Conservation (phyloP, 2,329 filamentous ascomycete species). For the Diaporthe australafricana region DNA sequence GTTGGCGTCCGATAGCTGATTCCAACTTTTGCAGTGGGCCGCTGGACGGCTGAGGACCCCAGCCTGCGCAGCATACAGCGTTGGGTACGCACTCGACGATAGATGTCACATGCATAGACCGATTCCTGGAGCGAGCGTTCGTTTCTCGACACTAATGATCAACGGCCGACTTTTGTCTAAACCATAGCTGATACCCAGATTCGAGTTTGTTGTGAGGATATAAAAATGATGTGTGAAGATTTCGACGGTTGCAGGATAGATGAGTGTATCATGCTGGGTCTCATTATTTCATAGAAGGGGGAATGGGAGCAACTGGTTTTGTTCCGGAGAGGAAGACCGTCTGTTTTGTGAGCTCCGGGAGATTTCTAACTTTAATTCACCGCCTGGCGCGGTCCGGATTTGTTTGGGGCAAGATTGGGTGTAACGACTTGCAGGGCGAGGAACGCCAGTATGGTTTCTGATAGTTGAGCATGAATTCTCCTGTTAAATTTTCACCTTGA, state of each 20-base stretch:
- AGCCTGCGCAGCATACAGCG: constrained; percentile 67
- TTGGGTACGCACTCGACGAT: constrained; percentile 64
- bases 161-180: constrained; percentile 28
- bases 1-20: neutral
- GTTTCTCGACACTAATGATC: constrained; percentile 20
- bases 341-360: constrained; percentile 13
- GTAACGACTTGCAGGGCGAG: constrained; percentile 13
- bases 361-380: constrained; percentile 17
- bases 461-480: neutral
- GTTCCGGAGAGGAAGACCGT: neutral
- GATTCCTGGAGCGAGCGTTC: constrained; percentile 5
- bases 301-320: neutral
- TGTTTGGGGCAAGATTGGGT: neutral
- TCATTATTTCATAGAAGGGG: constrained; percentile 2
- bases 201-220: constrained; percentile 19
- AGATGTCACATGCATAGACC: constrained; percentile 9
- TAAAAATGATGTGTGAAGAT: constrained; percentile 13
- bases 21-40: constrained; percentile 54
- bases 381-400: constrained; percentile 18
- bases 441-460: constrained; percentile 1
- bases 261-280: constrained; percentile 14
- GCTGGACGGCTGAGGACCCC: constrained; percentile 74
- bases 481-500: neutral
- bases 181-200: constrained; percentile 26
- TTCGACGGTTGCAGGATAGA: constrained; percentile 3